Evolutionary conservation across 1,139 yeast genomes (phyloP).

Genomic region (Magnusiomyces tetraspermus): DNA sequence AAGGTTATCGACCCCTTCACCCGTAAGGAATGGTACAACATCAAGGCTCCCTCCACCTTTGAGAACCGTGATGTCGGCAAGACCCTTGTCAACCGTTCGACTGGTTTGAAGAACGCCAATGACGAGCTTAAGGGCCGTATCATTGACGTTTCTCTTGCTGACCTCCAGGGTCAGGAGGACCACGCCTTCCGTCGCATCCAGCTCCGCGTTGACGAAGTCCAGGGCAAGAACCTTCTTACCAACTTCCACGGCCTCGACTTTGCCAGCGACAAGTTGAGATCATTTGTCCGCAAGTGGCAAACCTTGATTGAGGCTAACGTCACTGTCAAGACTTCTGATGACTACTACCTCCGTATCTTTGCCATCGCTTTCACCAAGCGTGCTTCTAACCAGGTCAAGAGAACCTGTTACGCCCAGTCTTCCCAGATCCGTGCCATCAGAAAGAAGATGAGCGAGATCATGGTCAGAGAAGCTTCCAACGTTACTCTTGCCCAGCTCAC

Average conservation of each 20-base stretch:
- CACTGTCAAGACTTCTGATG: slow-evolving; percentile 86
- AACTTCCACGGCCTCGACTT: slow-evolving; percentile 93
- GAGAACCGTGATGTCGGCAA: slow-evolving; percentile 92
- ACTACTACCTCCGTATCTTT: slow-evolving; percentile 79
- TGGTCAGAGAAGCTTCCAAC: slow-evolving; percentile 77
- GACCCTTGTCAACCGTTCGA: slow-evolving; percentile 87
- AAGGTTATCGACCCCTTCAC: slow-evolving; percentile 92
- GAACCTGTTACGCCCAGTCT: slow-evolving; percentile 84
- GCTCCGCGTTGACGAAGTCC: slow-evolving; percentile 88
- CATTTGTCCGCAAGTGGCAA: slow-evolving; percentile 91
- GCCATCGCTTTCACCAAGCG: slow-evolving; percentile 92
- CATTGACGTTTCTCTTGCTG: slow-evolving; percentile 79
- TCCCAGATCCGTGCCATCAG: slow-evolving; percentile 81
- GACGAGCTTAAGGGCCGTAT: slow-evolving; percentile 90
- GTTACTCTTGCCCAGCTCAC: slow-evolving; percentile 81
- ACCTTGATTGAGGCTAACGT: slow-evolving; percentile 84
- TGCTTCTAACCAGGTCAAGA: slow-evolving; percentile 81
- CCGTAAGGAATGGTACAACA: slow-evolving; percentile 91
- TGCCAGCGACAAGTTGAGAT: slow-evolving; percentile 84
- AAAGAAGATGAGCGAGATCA: slow-evolving; percentile 79
- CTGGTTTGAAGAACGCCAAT: slow-evolving; percentile 87
- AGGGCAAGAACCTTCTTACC: slow-evolving; percentile 85
- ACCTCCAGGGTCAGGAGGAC: slow-evolving; percentile 87
- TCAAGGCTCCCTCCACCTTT: slow-evolving; percentile 91
- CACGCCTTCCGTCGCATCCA: slow-evolving; percentile 84